Conservation (phyloP, 2,329 filamentous ascomycete genomes). For the Tolypocladium ophioglossoides region DNA sequence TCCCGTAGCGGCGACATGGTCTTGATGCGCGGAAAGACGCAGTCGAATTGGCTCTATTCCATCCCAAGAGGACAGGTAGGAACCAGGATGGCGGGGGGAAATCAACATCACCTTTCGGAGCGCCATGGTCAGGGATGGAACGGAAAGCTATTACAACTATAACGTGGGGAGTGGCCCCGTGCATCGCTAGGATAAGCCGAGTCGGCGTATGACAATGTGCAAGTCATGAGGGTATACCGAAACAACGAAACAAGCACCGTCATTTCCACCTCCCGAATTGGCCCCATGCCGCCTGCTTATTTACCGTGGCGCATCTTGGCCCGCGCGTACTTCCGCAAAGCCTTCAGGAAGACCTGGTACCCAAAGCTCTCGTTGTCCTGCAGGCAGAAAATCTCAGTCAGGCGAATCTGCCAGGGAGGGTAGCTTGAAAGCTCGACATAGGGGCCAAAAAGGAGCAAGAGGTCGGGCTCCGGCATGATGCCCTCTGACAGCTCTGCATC, state of each 20-base stretch:
- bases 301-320: conserved; percentile 82
- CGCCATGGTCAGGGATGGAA: conserved; percentile 60
- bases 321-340: conserved; percentile 71
- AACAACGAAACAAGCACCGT: conserved; percentile 6
- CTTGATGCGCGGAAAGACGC: conserved; percentile 66
- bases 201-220: conserved; percentile 37
- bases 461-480: conserved; percentile 80
- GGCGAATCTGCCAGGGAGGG: conserved; percentile 88
- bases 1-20: conserved; percentile 63
- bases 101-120: conserved; percentile 72
- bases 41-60: conserved; percentile 66
- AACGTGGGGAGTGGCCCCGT: conserved; percentile 63
- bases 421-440: conserved; percentile 80
- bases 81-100: conserved; percentile 50
- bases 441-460: conserved; percentile 79
- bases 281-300: conserved; percentile 20
- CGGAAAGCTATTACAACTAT: conserved; percentile 77
- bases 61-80: conserved; percentile 60
- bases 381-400: conserved; percentile 86
- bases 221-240: conserved; percentile 13
- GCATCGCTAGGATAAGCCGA: conserved; percentile 54
- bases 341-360: conserved; percentile 87
- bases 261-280: neutral
- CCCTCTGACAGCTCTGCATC: conserved; percentile 75
- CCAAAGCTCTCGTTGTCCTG: conserved; percentile 73